Evolutionary conservation across 1,284 basidiomycete genomes (phyloP), one percentile per base, ranked within the genome.

Genomic region (Ustilago hordei): DNA sequence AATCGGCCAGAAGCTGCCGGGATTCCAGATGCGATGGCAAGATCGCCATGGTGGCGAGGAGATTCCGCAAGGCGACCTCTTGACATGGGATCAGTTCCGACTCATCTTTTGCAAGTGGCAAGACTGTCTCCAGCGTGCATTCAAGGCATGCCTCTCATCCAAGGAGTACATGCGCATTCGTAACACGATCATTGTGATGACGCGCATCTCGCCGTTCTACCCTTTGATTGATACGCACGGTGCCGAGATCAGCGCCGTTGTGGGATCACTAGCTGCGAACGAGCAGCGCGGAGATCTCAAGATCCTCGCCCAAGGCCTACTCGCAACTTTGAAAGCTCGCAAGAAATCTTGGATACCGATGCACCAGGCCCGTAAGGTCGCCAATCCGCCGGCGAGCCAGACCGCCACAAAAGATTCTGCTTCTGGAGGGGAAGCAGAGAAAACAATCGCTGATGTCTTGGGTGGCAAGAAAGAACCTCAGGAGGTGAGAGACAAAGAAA

Each of bases 21-120:
- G 85, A 19, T 86, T 86, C 64, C 80, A 77, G 59, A 75, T 77
- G 61, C 72, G 58, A 19, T 81, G 75, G 86, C 71, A 64, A 19
- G 61, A 78, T 17, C 75, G 81, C 15, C 60, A 68, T 58, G 70
- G 74, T 43, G 64, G 79, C 68, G 71, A 81, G 50, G 72, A 76
- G 8, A 87, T 90, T 82, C 88, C 74, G n/a, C 76, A 86, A 2
- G 90, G 90, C 34, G 90, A 91, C 76, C 84, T 93, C 13, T 86
- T 95, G 53, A 88, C 89, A 3, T 94, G 93, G 92, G 83, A 88
- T 9, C 89, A 90, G 19, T 94, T 93, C 88, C 90, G 91, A 76
- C 89, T 89, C 66, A 88, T 95, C 55, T 87, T 93, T 56, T 90
- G 90, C 64, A 95, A 95, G 86, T 95, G 93, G 91, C 93, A 95